Evolutionary conservation across 805 yeast genomes (phyloP).

Genomic region (Saccharomycopsis schoenii): DNA sequence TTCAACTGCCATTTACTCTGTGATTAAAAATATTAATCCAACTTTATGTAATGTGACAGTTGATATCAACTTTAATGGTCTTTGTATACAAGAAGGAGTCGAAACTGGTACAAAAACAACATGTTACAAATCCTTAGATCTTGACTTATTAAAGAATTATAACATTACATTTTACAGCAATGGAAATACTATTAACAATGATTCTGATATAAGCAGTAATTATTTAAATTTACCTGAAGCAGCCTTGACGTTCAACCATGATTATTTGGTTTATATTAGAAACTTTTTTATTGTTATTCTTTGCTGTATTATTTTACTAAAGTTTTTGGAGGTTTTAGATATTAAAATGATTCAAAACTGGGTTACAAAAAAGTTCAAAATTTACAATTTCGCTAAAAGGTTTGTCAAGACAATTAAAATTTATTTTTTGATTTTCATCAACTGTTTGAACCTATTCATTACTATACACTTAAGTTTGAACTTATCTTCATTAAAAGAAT

Average conservation of each 20-base stretch:
- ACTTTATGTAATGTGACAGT: conserved; percentile 30
- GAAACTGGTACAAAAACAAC: neutral
- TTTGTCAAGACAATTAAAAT: neutral
- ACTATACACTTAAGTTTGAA: conserved; percentile 6
- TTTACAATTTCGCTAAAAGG: neutral
- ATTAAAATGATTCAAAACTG: neutral
- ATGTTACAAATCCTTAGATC: conserved; percentile 5
- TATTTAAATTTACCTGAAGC: conserved; percentile 8
- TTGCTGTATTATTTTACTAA: neutral
- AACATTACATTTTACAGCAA: conserved; percentile 6
- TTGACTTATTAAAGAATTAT: neutral
- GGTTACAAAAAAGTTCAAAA: neutral
- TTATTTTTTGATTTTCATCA: neutral
- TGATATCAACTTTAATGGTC: conserved; percentile 2
- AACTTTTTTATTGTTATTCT: conserved; percentile 1
- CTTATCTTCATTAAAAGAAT: neutral
- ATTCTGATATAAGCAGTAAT: conserved; percentile 3
- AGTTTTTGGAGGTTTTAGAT: neutral
- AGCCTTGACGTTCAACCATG: neutral
- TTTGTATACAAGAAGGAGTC: conserved; percentile 4
- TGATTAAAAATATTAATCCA: conserved; percentile 32
- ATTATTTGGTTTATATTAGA: conserved; percentile 5
- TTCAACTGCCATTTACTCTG: conserved; percentile 5
- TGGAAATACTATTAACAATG: neutral
- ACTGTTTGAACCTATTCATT: conserved; percentile 1